Evolutionary conservation across 768 basidiomycete genomes (phyloP).

Genomic region (Pleurotus platypus): DNA sequence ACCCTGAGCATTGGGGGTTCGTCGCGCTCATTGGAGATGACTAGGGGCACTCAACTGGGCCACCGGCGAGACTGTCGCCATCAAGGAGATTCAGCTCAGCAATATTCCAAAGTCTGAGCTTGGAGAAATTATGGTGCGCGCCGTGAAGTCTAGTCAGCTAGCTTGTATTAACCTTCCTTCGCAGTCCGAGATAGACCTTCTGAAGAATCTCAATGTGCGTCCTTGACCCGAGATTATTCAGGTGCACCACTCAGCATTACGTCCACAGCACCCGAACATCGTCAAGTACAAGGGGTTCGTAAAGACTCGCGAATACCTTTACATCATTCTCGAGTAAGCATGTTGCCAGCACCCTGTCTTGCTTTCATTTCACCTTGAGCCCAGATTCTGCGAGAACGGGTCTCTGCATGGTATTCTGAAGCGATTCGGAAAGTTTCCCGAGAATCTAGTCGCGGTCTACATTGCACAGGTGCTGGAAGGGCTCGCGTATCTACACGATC

Average conservation of each 20-base stretch:
- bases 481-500: constrained; percentile 94
- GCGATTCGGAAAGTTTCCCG: constrained; percentile 98
- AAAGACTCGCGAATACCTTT: constrained; percentile 89
- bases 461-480: constrained; percentile 96
- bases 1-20: background rate
- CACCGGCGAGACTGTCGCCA: constrained; percentile 96
- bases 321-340: constrained; percentile 91
- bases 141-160: constrained; percentile 5
- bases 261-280: constrained; percentile 84
- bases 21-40: background rate
- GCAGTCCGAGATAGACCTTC: constrained; percentile 93
- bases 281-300: constrained; percentile 99
- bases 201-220: constrained; percentile 82
- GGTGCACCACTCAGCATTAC: background rate
- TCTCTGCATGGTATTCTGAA: constrained; percentile 94
- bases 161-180: constrained; percentile 15
- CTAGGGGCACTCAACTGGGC: constrained; percentile 89
- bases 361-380: background rate
- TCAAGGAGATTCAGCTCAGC: constrained; percentile 95
- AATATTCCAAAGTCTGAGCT: constrained; percentile 93
- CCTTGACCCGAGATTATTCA: background rate
- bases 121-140: constrained; percentile 91
- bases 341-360: background rate
- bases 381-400: constrained; percentile 95
- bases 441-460: constrained; percentile 93